These are phyloP conservation scores for Komagataella pastoris DNA, from an alignment of 805 yeast genomes.

Conservation along the genomic window DNA sequence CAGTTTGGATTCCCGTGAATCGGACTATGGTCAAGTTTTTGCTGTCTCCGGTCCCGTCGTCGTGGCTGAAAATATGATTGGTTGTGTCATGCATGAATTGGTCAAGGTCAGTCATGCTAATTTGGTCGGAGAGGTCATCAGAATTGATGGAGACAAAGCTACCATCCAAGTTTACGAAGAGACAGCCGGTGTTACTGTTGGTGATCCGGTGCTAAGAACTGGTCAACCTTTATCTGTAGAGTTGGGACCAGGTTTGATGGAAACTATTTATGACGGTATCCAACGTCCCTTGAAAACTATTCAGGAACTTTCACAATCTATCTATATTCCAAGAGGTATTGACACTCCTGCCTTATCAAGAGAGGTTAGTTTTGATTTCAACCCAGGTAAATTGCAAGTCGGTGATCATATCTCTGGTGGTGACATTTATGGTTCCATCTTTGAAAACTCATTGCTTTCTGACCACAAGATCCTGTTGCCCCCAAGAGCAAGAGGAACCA, in stretches of 20 bases:
- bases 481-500: slow-evolving; percentile 97
- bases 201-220: slow-evolving; percentile 96
- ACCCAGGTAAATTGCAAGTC: slow-evolving; percentile 63
- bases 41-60: slow-evolving; percentile 98
- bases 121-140: slow-evolving; percentile 95
- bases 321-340: slow-evolving; percentile 97
- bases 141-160: slow-evolving; percentile 93
- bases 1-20: slow-evolving; percentile 63
- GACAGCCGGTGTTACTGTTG: slow-evolving; percentile 98
- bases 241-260: slow-evolving; percentile 98
- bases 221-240: slow-evolving; percentile 99
- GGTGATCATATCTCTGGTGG: slow-evolving; percentile 99
- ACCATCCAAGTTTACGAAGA: slow-evolving; percentile 99
- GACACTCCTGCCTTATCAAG: slow-evolving; percentile 93
- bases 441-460: slow-evolving; percentile 82
- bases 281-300: slow-evolving; percentile 97
- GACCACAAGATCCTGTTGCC: slow-evolving; percentile 94
- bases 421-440: slow-evolving; percentile 88
- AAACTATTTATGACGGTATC: slow-evolving; percentile 97
- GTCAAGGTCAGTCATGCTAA: slow-evolving; percentile 96
- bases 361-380: slow-evolving; percentile 70
- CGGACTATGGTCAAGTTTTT: slow-evolving; percentile 77
- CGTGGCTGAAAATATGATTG: slow-evolving; percentile 97
- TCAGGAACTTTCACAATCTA: slow-evolving; percentile 75
- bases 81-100: slow-evolving; percentile 99